Conservation (phyloP, 257 asterid genomes). For the Plectranthus barbatus region DNA sequence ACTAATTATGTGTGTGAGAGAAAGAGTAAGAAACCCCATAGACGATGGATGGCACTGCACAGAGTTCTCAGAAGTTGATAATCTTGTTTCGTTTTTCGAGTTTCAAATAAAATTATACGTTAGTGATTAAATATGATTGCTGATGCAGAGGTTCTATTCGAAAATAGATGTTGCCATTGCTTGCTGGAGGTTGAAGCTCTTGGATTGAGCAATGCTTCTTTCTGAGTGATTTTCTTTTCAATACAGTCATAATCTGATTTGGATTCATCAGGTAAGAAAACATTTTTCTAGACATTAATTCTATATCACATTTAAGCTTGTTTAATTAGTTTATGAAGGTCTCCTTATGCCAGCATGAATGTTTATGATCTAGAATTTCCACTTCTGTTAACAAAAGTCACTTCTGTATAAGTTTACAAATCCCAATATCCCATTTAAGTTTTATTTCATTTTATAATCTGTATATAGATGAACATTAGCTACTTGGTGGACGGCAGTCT, state of each 20-base stretch:
- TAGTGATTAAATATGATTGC: not conserved
- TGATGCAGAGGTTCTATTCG: not conserved
- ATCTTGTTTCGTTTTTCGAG: not conserved
- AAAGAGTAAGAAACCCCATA: not conserved
- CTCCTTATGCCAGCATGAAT: not conserved
- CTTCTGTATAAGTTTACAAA: no score
- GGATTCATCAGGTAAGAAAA: not conserved
- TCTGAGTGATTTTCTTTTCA: not conserved
- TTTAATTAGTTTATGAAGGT: not conserved
- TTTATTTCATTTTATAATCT: no score
- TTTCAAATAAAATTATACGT: not conserved
- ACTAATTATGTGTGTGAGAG: conserved; percentile 11
- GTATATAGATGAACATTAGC: no score
- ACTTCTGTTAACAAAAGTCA: not conserved
- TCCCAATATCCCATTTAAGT: no score
- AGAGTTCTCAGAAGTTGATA: not conserved
- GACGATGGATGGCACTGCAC: no score
- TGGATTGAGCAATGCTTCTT: conserved; percentile 1
- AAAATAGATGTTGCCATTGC: not conserved
- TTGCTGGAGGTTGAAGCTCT: conserved; percentile 5
- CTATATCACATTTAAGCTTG: not conserved
- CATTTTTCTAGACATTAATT: not conserved
- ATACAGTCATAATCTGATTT: not conserved
- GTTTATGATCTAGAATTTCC: not conserved
- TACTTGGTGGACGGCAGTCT: no score